Evolutionary conservation across 208 protist genomes (phyloP).

Genomic region (Herpetomonas tarakana): DNA sequence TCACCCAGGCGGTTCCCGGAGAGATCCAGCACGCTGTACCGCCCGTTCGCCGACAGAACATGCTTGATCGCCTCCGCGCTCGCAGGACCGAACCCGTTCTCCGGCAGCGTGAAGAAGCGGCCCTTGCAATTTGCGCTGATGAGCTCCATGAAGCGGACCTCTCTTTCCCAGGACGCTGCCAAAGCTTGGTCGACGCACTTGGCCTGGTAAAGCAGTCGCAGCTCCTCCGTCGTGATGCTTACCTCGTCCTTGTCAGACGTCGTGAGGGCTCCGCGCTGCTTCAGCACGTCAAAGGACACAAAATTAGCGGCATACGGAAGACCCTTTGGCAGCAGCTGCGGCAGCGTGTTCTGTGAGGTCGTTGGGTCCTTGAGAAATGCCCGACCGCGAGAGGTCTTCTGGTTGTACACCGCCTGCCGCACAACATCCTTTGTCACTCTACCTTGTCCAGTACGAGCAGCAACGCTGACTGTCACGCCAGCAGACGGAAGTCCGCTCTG

Average conservation of each 20-base stretch:
- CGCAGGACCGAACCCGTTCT: conserved; percentile 79
- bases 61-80: conserved; percentile 77
- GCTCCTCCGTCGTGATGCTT: conserved; percentile 66
- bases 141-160: conserved; percentile 92
- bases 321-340: conserved; percentile 75
- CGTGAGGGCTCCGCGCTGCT: conserved; percentile 50
- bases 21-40: conserved; percentile 89
- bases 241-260: conserved; percentile 56
- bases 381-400: conserved; percentile 55
- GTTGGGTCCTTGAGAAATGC: conserved; percentile 70
- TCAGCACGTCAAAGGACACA: conserved; percentile 81
- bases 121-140: conserved; percentile 86
- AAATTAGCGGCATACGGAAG: conserved; percentile 86
- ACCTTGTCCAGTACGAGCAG: too few relatives aligned
- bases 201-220: conserved; percentile 79
- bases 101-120: conserved; percentile 82
- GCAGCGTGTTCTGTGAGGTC: conserved; percentile 35
- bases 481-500: too few relatives aligned
- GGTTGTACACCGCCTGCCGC: conserved; percentile 53
- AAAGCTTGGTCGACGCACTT: conserved; percentile 88
- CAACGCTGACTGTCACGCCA: too few relatives aligned
- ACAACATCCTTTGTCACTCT: conserved; percentile 12
- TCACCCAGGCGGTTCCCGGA: conserved; percentile 90
- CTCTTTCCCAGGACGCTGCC: conserved; percentile 77
- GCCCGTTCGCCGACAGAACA: conserved; percentile 71